Percentiles rank a stretch among this genome's conserved stretches.
These are phyloP conservation scores for Axilococcus clingmanii DNA, from an alignment of 139 green algal genomes.

Conservation along the genomic window DNA sequence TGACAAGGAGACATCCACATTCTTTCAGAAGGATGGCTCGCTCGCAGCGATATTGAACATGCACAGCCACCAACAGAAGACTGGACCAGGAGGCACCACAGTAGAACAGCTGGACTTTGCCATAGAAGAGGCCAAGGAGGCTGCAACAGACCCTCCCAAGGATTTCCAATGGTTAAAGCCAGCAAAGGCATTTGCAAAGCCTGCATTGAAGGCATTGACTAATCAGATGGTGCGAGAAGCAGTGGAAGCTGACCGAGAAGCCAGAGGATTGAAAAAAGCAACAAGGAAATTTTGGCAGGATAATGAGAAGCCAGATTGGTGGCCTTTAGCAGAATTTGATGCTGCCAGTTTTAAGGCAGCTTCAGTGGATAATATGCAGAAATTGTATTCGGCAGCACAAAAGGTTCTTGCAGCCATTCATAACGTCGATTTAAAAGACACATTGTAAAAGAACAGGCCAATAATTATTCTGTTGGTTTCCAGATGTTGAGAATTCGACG, in stretches of 20 bases:
- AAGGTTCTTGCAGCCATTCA: slow-evolving; percentile 14
- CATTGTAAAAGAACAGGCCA: not conserved
- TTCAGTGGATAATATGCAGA: too few species aligned
- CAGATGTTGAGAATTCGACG: not conserved
- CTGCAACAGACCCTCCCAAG: too few species aligned
- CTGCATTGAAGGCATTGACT: not conserved
- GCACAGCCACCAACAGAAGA: too few species aligned
- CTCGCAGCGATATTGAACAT: too few species aligned
- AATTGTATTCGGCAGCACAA: slow-evolving; percentile 7
- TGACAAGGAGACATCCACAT: too few species aligned
- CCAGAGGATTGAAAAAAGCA: slow-evolving; percentile 1
- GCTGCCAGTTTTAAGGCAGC: not conserved
- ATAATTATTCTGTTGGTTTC: not conserved
- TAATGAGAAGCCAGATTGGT: slow-evolving; percentile 9
- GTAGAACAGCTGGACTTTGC: too few species aligned
- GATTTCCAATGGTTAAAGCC: slow-evolving; percentile 6
- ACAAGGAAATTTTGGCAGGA: slow-evolving; percentile 5
- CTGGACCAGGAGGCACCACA: too few species aligned
- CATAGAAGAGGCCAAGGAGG: too few species aligned
- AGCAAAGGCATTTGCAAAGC: not conserved
- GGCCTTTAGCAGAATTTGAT: slow-evolving; percentile 5
- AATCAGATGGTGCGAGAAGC: slow-evolving; percentile 5
- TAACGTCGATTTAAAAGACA: slow-evolving; percentile 5
- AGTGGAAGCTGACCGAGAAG: slow-evolving; percentile 3
- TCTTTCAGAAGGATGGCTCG: too few species aligned